A percentile compares a stretch with the other conserved stretches of the same genome.
Evolutionary conservation across 106 monocot species (phyloP).

Genomic region (Dendrobium chrysotoxum): DNA sequence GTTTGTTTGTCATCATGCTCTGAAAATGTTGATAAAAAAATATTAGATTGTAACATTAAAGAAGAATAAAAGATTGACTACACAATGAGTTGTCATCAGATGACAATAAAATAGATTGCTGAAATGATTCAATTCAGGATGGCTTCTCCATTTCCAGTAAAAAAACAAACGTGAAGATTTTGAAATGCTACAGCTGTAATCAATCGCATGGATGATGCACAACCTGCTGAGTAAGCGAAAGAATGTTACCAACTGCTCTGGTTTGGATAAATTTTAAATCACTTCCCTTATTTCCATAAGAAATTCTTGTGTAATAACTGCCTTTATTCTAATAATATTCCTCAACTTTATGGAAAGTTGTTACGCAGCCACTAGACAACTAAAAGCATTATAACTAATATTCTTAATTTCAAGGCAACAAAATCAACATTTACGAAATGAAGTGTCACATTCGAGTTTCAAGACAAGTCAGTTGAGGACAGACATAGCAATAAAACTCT

Average conservation of each 20-base stretch:
- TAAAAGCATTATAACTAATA: background rate
- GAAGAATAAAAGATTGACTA: background rate
- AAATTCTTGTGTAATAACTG: background rate
- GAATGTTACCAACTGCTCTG: background rate
- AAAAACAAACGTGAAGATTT: background rate
- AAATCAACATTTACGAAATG: background rate
- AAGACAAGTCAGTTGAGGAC: background rate
- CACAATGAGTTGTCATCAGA: background rate
- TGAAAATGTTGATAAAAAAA: background rate
- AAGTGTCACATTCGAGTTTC: background rate
- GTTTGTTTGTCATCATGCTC: background rate
- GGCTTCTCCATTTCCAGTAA: background rate
- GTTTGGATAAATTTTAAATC: background rate
- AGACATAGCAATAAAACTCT: background rate
- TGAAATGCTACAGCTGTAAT: background rate
- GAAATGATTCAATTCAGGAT: background rate
- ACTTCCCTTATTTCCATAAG: background rate
- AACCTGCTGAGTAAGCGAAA: background rate
- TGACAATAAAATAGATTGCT: background rate
- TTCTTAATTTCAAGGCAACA: background rate
- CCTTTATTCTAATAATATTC: background rate
- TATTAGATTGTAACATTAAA: background rate
- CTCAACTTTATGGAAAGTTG: background rate
- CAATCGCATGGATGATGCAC: background rate
- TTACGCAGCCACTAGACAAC: background rate